phyloP scores from a whole-genome alignment of 2,329 filamentous ascomycete species.

The Epichloe hybrida region DNA sequence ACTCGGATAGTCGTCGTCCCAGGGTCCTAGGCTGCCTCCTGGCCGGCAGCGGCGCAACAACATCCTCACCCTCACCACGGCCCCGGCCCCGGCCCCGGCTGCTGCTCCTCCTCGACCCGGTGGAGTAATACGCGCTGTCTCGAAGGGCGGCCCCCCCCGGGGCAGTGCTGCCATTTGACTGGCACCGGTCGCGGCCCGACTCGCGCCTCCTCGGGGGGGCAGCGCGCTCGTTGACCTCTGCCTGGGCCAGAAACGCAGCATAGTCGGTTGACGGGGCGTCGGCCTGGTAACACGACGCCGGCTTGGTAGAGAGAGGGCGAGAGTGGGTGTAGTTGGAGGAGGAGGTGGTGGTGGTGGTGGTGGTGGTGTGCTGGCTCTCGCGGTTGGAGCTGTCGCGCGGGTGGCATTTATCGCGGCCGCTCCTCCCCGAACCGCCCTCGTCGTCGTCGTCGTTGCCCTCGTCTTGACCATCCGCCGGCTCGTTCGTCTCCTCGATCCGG shows the following conservation, averaged over 20 bases:
- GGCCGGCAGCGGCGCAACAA: neutral
- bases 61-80: neutral
- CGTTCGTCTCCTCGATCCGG: slow-evolving; percentile 8
- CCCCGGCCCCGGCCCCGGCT: slow-evolving; percentile 1
- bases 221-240: slow-evolving; percentile 7
- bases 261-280: slow-evolving; percentile 10
- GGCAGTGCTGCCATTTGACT: too few relatives aligned
- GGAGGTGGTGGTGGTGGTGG: too few relatives aligned
- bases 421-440: too few relatives aligned
- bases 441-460: neutral
- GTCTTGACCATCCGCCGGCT: neutral
- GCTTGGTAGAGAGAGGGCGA: too few relatives aligned
- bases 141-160: neutral
- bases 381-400: too few relatives aligned
- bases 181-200: neutral
- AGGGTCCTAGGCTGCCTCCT: slow-evolving; percentile 4
- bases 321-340: too few relatives aligned
- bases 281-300: too few relatives aligned
- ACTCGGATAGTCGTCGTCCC: slow-evolving; percentile 8
- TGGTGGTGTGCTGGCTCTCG: too few relatives aligned
- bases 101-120: slow-evolving; percentile 5
- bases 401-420: too few relatives aligned
- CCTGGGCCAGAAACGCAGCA: slow-evolving; percentile 11
- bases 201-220: neutral
- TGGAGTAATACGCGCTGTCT: slow-evolving; percentile 7